Conservation (phyloP, 441 rosid species). For the Brassica balearica region DNA sequence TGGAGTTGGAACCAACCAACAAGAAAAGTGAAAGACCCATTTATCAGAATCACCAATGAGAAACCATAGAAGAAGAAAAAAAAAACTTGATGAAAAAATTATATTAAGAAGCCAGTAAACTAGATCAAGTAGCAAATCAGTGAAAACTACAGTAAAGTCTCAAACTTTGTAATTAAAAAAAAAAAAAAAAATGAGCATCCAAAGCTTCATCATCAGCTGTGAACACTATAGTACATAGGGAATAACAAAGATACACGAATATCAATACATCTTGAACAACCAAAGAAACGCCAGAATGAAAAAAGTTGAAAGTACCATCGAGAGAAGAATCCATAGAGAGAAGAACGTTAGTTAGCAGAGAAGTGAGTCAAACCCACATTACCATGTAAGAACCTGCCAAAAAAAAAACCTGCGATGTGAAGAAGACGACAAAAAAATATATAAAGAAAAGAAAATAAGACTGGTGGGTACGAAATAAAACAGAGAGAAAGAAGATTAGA, state of each 20-base stretch:
- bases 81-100: no score
- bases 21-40: slow-evolving; percentile 35
- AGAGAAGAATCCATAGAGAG: slow-evolving; percentile 6
- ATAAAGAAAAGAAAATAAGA: background rate
- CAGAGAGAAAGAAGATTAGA: slow-evolving; percentile 3
- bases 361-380: background rate
- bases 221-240: background rate
- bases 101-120: slow-evolving; percentile 9
- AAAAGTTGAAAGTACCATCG: slow-evolving; percentile 7
- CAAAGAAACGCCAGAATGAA: slow-evolving; percentile 31
- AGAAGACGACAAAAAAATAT: background rate
- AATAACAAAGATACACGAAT: slow-evolving; percentile 28
- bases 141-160: slow-evolving; percentile 17
- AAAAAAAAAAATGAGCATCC: slow-evolving; percentile 33
- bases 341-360: background rate
- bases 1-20: slow-evolving; percentile 38
- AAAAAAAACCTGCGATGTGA: slow-evolving; percentile 3
- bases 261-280: slow-evolving; percentile 40
- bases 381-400: background rate
- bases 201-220: slow-evolving; percentile 23
- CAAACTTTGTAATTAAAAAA: slow-evolving; percentile 25
- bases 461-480: slow-evolving; percentile 5
- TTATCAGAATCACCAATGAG: slow-evolving; percentile 26
- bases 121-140: slow-evolving; percentile 29
- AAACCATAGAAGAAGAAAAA: slow-evolving; percentile 1